Evolutionary conservation across 1,139 yeast species (phyloP).

Genomic region (Candida neerlandica): DNA sequence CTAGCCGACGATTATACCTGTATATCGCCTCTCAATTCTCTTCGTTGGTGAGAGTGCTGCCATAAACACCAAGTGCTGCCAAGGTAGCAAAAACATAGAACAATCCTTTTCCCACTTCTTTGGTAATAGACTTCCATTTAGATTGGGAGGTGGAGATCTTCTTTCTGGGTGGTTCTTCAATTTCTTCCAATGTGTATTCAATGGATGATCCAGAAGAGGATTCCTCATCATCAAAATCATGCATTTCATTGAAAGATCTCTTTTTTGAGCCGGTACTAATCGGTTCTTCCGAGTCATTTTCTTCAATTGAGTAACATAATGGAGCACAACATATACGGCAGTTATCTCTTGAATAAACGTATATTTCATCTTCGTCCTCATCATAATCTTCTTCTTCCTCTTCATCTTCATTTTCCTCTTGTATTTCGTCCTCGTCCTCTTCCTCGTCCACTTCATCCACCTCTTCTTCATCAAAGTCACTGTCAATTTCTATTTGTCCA

Average conservation of each 20-base stretch:
- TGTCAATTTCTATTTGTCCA: background rate
- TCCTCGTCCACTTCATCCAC: conserved; percentile 12
- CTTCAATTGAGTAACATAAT: background rate
- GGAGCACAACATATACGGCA: conserved; percentile 1
- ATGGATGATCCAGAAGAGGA: background rate
- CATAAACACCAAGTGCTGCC: conserved; percentile 43
- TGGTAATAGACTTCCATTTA: conserved; percentile 24
- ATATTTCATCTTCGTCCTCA: conserved; percentile 4
- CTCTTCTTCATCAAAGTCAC: background rate
- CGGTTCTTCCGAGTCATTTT: background rate
- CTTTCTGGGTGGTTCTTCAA: conserved; percentile 15
- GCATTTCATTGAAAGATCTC: conserved; percentile 12
- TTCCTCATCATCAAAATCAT: conserved; percentile 10
- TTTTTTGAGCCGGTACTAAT: conserved; percentile 3
- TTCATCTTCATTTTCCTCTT: background rate
- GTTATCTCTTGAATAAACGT: conserved; percentile 3
- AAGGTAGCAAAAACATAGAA: conserved; percentile 38
- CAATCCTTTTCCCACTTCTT: conserved; percentile 39
- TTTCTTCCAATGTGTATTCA: background rate
- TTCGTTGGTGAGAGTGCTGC: conserved; percentile 20
- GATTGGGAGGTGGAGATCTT: conserved; percentile 11
- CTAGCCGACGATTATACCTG: background rate
- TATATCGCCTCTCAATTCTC: conserved; percentile 2
- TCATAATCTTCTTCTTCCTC: conserved; percentile 12
- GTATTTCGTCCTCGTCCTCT: conserved; percentile 3